Percentiles rank a stretch among this genome's conserved stretches.
These are phyloP conservation scores for Daedaleopsis sinensis DNA, from an alignment of 768 basidiomycete genomes.

Conservation along the genomic window DNA sequence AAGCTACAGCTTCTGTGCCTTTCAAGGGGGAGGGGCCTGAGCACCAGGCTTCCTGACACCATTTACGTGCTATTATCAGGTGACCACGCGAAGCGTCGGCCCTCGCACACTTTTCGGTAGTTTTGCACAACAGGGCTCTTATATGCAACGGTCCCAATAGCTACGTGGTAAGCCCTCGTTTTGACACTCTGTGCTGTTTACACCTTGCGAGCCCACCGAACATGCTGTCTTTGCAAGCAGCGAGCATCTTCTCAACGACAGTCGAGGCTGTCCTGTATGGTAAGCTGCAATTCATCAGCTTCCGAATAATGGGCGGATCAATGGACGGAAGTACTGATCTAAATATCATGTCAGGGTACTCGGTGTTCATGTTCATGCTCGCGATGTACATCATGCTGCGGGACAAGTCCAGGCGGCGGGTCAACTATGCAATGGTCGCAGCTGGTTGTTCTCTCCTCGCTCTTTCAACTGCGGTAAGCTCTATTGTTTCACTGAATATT, in stretches of 20 bases:
- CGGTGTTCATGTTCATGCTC: constrained; percentile 28
- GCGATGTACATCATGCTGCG: constrained; percentile 28
- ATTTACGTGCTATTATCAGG: neutral
- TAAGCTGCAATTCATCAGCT: neutral
- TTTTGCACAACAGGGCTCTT: neutral
- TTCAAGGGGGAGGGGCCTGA: no score
- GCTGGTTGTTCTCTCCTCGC: constrained; percentile 21
- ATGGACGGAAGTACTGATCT: neutral
- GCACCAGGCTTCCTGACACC: neutral
- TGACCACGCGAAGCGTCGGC: neutral
- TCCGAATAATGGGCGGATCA: neutral
- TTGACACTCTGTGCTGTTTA: neutral
- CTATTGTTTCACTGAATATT: neutral
- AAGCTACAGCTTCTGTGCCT: no score
- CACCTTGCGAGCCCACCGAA: neutral
- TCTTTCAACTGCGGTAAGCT: constrained; percentile 23
- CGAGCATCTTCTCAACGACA: constrained; percentile 25
- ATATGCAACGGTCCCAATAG: neutral
- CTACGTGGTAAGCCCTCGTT: neutral
- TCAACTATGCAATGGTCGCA: constrained; percentile 21
- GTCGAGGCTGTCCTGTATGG: constrained; percentile 28
- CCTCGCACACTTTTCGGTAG: neutral
- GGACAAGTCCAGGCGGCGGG: constrained; percentile 15
- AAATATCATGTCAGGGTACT: constrained; percentile 19
- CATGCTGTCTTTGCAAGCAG: constrained; percentile 15